phyloP scores from a whole-genome alignment of 208 protist genomes.

The Leishmania major region DNA sequence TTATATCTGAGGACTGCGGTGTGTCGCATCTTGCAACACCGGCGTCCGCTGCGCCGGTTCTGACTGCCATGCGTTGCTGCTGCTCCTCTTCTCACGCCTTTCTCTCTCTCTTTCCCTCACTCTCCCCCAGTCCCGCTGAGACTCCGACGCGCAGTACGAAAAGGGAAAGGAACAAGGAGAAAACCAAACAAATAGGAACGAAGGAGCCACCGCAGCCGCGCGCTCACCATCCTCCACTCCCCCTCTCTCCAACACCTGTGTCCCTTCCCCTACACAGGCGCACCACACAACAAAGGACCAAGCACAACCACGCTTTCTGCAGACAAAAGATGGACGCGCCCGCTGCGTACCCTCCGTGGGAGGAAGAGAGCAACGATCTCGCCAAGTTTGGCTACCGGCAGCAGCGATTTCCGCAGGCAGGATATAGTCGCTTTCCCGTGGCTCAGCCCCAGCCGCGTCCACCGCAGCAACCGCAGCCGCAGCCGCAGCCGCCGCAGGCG shows the following conservation, averaged over 20 bases:
- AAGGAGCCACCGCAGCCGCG: not conserved
- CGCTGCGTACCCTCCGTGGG: slow-evolving; percentile 1
- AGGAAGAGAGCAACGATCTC: not conserved
- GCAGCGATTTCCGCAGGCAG: slow-evolving; percentile 2
- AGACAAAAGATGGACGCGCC: slow-evolving; percentile 3
- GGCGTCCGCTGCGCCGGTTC: not conserved
- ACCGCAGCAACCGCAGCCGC: slow-evolving; percentile 21
- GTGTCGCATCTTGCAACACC: not conserved
- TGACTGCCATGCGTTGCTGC: not conserved
- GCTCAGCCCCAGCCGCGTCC: slow-evolving; percentile 6
- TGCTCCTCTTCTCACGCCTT: not conserved
- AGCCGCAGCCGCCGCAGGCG: slow-evolving; percentile 22
- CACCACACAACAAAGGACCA: not conserved
- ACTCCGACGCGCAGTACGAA: not conserved
- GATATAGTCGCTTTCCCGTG: slow-evolving; percentile 4
- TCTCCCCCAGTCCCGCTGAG: not conserved
- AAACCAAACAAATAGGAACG: no score
- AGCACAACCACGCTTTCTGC: no score
- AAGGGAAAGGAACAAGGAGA: not conserved
- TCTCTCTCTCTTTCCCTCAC: not conserved
- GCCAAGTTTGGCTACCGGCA: slow-evolving; percentile 11
- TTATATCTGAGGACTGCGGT: not conserved
- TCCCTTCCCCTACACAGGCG: not conserved
- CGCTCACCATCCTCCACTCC: not conserved
- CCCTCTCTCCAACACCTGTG: not conserved